These are phyloP conservation scores for Ensete glaucum DNA, from an alignment of 176 grass and related monocot species.

Conservation along the genomic window DNA sequence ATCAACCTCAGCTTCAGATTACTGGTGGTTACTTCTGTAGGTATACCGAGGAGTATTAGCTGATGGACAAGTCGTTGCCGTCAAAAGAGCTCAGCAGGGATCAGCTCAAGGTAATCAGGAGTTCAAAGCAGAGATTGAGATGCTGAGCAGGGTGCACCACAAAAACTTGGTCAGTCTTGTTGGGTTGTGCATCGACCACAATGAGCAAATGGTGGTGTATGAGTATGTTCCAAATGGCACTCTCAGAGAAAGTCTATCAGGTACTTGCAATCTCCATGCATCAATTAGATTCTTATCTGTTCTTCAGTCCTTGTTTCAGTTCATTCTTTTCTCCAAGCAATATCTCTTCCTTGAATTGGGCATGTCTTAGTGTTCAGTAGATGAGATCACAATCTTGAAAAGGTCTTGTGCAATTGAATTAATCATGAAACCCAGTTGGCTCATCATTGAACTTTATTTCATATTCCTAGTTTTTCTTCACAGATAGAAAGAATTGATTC, in stretches of 20 bases:
- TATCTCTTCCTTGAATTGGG: too few species aligned
- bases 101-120: slow-evolving; percentile 56
- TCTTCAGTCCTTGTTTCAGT: too few species aligned
- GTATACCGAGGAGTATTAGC: slow-evolving; percentile 56
- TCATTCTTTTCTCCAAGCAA: too few species aligned
- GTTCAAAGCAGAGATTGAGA: slow-evolving; percentile 77
- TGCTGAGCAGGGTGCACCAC: slow-evolving; percentile 71
- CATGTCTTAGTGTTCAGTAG: too few species aligned
- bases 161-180: slow-evolving; percentile 77
- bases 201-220: slow-evolving; percentile 68
- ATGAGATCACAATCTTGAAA: not conserved
- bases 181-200: slow-evolving; percentile 73
- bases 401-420: not conserved
- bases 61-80: slow-evolving; percentile 56
- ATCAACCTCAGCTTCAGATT: not conserved
- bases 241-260: slow-evolving; percentile 73
- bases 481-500: too few species aligned
- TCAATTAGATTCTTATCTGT: too few species aligned
- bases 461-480: too few species aligned
- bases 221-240: slow-evolving; percentile 80
- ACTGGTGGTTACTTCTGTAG: slow-evolving; percentile 20
- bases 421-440: not conserved
- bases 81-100: slow-evolving; percentile 59
- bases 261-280: slow-evolving; percentile 11
- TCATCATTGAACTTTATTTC: not conserved